phyloP scores from a whole-genome alignment of 2,329 filamentous ascomycete species.

The Colletotrichum sp. region DNA sequence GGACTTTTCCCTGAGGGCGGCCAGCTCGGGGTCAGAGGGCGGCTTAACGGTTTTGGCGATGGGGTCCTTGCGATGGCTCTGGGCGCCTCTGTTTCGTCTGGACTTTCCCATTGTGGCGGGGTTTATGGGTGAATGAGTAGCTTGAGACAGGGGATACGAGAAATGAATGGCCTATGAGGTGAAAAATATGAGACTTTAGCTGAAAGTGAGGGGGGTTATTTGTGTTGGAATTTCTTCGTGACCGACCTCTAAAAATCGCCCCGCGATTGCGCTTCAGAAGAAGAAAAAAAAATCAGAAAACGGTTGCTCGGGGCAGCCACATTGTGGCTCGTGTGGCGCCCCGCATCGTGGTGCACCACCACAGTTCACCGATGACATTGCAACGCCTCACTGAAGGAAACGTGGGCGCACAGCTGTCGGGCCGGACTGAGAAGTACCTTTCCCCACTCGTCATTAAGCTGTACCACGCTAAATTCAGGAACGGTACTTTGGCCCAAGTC shows the following conservation, averaged over 20 bases:
- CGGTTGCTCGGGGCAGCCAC: conserved; percentile 18
- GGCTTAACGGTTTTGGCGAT: conserved; percentile 64
- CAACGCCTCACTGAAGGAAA: not conserved
- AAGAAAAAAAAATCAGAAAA: conserved; percentile 5
- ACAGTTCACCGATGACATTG: not conserved
- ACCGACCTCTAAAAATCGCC: not conserved
- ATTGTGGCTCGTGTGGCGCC: conserved; percentile 5
- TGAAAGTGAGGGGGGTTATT: not conserved
- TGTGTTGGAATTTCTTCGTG: not conserved
- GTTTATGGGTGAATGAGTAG: not conserved
- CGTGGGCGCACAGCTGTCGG: not conserved
- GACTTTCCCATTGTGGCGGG: conserved; percentile 63
- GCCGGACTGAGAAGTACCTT: not conserved
- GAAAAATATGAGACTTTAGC: not conserved
- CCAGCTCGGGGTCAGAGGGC: conserved; percentile 67
- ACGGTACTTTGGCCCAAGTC: not conserved
- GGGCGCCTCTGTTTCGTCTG: conserved; percentile 56
- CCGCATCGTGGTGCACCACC: not conserved
- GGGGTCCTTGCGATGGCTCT: conserved; percentile 56
- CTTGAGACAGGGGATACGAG: not conserved
- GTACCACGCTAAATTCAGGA: not conserved
- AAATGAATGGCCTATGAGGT: not conserved
- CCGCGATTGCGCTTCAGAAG: not conserved
- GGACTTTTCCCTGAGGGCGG: conserved; percentile 65
- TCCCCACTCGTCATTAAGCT: not conserved